Conservation (phyloP, 164 flowering plant genomes). For the Cinnamomum micranthum region DNA sequence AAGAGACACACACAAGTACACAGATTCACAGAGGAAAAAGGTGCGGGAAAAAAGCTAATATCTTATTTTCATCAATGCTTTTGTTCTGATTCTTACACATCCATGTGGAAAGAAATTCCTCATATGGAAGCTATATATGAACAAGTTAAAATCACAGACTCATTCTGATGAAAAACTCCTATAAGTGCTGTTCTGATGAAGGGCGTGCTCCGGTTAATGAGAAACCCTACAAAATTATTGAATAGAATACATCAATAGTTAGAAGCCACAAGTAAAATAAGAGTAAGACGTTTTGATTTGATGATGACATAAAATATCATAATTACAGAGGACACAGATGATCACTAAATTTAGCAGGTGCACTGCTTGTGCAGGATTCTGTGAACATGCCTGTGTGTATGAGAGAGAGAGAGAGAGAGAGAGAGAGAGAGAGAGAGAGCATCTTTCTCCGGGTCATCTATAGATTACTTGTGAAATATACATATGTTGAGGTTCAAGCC, state of each 20-base stretch:
- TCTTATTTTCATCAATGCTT: conserved; percentile 2
- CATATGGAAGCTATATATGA: conserved; percentile 1
- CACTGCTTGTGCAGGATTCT: not conserved
- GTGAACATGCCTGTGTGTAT: not conserved
- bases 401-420: not conserved
- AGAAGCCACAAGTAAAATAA: not conserved
- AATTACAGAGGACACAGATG: not conserved
- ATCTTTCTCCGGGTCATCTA: no score
- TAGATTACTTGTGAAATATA: not conserved
- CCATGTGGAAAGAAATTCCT: not conserved
- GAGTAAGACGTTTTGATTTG: not conserved
- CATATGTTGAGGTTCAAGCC: not conserved
- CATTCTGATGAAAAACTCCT: not conserved
- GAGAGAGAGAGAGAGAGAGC: no score
- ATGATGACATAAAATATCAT: not conserved
- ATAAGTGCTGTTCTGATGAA: not conserved
- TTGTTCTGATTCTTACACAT: conserved; percentile 1
- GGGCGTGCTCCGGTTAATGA: conserved; percentile 1
- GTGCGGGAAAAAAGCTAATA: not conserved
- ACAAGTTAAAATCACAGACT: not conserved
- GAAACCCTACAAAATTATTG: conserved; percentile 3
- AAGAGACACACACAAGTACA: not conserved
- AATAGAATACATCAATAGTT: not conserved
- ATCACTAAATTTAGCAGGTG: not conserved
- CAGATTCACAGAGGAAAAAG: not conserved